Conservation (phyloP, 139 green algal species). For the Tetradesmus lagerheimii region DNA sequence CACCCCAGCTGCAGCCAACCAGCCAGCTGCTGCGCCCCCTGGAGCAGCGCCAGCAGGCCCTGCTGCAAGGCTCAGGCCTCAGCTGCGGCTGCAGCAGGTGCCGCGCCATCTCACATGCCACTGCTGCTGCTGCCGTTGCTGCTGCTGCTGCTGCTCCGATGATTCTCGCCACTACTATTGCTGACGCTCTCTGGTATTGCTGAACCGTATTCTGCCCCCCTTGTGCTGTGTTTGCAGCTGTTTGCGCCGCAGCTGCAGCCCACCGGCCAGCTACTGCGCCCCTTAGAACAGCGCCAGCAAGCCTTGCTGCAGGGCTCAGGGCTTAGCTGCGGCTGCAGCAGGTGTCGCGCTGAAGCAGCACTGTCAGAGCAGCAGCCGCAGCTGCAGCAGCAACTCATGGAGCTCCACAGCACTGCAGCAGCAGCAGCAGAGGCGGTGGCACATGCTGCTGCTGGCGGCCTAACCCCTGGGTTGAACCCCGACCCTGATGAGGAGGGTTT, state of each 20-base stretch:
- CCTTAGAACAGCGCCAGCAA: conserved; percentile 11
- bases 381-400: not conserved
- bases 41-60: not conserved
- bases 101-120: too few relatives aligned
- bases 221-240: too few relatives aligned
- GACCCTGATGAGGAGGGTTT: not conserved
- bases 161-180: conserved; percentile 13
- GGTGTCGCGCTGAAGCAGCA: conserved; percentile 8
- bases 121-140: too few relatives aligned
- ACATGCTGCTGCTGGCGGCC: conserved; percentile 1
- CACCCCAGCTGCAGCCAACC: conserved; percentile 3
- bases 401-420: conserved; percentile 13
- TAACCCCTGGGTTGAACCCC: not conserved
- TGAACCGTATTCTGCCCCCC: too few relatives aligned
- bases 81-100: conserved; percentile 10
- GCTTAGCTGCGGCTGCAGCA: conserved; percentile 21
- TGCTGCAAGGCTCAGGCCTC: not conserved
- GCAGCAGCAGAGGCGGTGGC: conserved; percentile 20
- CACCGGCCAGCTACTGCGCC: conserved; percentile 3
- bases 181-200: not conserved
- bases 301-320: not conserved
- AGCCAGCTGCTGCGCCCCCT: not conserved
- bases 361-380: not conserved
- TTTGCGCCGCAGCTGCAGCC: conserved; percentile 17
- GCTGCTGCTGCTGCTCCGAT: not conserved